Evolutionary conservation across 352 stramenopile genomes (phyloP), one percentile per base, ranked within the genome.

Genomic region (Phytopythium ostracodes): DNA sequence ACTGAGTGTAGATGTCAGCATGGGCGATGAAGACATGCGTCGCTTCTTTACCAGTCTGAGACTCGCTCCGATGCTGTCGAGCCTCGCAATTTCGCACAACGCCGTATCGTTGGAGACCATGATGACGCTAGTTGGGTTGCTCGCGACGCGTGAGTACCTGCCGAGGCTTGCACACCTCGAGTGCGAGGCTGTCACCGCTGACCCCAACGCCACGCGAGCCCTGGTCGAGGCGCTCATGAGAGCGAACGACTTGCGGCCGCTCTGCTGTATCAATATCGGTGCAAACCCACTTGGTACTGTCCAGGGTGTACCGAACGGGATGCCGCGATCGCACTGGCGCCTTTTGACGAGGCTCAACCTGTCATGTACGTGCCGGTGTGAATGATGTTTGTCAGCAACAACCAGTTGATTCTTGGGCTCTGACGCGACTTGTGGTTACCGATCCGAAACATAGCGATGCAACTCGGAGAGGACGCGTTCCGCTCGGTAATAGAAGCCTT

Each of bases 1-100:
- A 17, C 29, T 20, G 15, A 17, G 6, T 59, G 56, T 12, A 81
- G 73, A 57, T n/a, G 67, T 74, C 1, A 47, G 51, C 1, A 86
- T 91, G 76, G 81, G 75, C 0, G 59, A 74, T 40, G 72, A 89
- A 64, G 81, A 91, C 53, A 73, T 87, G 36, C 55, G 74, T 38
- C 77, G 77, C 47, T 85, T 91, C 46, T 71, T 87, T 40, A 56
- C 44, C 18, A 83, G 77, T 31, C 61, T 91, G 20, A 53, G 64
- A 20, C 56, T 69, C 31, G 59, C 70, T 6, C 68, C 73, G 51
- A 43, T 17, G 24, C 59, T 91, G 17, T 40, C 55, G 24, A 55
- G 22, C 4, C 72, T 91, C 5, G 49, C 46, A 7, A 33, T 89
- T 27, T 84, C 77, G 6, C 56, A 79, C 31, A 88, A 88, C 49